A percentile compares a stretch with the other conserved stretches of the same genome.
These are phyloP conservation scores for Colletotrichum siamense DNA, from an alignment of 2,329 filamentous ascomycete species.

Conservation along the genomic window DNA sequence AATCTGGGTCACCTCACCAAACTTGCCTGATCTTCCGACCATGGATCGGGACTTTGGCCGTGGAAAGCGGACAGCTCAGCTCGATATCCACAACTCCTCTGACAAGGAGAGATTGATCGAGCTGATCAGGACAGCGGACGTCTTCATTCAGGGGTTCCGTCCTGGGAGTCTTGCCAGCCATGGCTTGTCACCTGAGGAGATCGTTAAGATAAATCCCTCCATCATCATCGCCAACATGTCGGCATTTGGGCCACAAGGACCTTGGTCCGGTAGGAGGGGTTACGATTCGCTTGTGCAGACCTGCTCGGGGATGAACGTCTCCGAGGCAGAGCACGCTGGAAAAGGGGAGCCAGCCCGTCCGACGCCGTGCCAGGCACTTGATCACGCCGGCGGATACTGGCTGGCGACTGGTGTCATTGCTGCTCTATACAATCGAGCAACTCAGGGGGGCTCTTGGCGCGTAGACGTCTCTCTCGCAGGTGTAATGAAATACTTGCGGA, in stretches of 20 bases:
- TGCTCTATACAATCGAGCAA: slow-evolving; percentile 52
- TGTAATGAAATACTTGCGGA: slow-evolving; percentile 58
- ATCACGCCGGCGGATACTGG: slow-evolving; percentile 61
- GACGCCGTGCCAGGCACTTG: slow-evolving; percentile 60
- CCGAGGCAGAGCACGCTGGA: slow-evolving; percentile 53
- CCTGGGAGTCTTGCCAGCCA: slow-evolving; percentile 50
- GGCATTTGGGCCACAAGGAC: slow-evolving; percentile 55
- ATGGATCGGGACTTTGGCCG: slow-evolving; percentile 38
- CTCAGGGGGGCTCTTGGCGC: slow-evolving; percentile 51
- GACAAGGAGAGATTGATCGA: slow-evolving; percentile 30
- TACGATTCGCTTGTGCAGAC: slow-evolving; percentile 42
- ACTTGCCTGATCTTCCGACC: slow-evolving; percentile 34
- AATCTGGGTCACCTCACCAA: slow-evolving; percentile 35
- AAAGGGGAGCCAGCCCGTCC: slow-evolving; percentile 42
- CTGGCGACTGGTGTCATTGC: slow-evolving; percentile 58
- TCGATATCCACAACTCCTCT: slow-evolving; percentile 28
- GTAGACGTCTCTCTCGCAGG: slow-evolving; percentile 55
- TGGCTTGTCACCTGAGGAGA: slow-evolving; percentile 40
- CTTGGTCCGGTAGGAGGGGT: slow-evolving; percentile 46
- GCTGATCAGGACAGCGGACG: slow-evolving; percentile 40
- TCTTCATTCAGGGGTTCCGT: slow-evolving; percentile 52
- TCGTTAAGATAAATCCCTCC: slow-evolving; percentile 43
- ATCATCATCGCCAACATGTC: slow-evolving; percentile 58
- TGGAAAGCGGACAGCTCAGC: slow-evolving; percentile 36
- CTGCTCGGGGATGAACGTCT: slow-evolving; percentile 59